Base-by-base conservation (phyloP, 1,284 basidiomycete species). In the Melanopsichium pennsylvanicum region DNA sequence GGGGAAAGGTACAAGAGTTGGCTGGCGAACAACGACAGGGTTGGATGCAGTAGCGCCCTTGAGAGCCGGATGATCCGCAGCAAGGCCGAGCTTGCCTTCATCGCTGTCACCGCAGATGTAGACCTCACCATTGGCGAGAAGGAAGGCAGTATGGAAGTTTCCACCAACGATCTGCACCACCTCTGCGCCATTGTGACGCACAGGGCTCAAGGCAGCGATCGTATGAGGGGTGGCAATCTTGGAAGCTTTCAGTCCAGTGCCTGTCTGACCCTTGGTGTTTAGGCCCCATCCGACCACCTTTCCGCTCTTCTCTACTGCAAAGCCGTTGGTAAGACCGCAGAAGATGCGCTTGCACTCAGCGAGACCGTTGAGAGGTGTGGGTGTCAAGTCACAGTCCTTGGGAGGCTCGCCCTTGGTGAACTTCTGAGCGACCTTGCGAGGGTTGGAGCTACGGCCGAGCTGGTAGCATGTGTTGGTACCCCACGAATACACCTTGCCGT, bases 251-350 rank as follows among this genome's bases (percentile, higher is more conserved):
- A 61, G 45, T 7, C 79, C 79, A 8, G 87, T 84, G 29, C 89
- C 90, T 0, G 86, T 86, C 81, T 91, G 89, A 25, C 86, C 85
- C 81, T 86, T 86, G 33, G 85, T 89, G 82, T 97, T 96, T 60
- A 94, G 84, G 21, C 93, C 93, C 93, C 93, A 97, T 3, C 88
- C 91, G 86, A 88, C 95, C 4, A 93, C 90, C 42, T 86, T 86
- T 32, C 92, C 93, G 19, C 85, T 83, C 63, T 88, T 86, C 80
- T 93, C 89, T 61, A 96, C 88, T 4, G 93, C 93, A 74, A 95
- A 96, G 0, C 91, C 93, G 80, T 92, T 90, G 82, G 89, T 91
- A 36, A 86, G 86, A 9, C 93, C 93, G 0, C 90, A 86, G 7
- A 90, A 92, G 63, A 96, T 84, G 36, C 84, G 84, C 16, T 89